These are phyloP conservation scores for Diversispora epigaea DNA, from an alignment of 192 early-diverging fungal genomes.

Conservation along the genomic window DNA sequence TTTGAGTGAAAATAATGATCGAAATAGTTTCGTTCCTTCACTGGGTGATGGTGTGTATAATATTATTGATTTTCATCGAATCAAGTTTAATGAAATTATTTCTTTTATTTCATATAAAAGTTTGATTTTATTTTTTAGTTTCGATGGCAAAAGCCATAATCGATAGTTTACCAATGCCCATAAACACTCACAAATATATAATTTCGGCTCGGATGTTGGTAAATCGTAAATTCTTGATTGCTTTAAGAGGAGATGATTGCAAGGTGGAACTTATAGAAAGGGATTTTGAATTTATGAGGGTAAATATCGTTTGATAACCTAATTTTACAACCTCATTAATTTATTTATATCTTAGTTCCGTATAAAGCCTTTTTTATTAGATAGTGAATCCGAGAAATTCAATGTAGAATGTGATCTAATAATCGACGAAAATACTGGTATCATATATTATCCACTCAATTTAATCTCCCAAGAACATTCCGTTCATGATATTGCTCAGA, in stretches of 20 bases:
- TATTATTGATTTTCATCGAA: too few relatives aligned
- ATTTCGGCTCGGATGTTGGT: slow-evolving; percentile 21
- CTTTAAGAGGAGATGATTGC: slow-evolving; percentile 15
- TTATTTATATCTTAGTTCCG: too few relatives aligned
- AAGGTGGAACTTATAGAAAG: slow-evolving; percentile 28
- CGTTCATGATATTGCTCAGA: neutral
- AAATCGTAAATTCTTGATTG: slow-evolving; percentile 13
- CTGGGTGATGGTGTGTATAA: too few relatives aligned
- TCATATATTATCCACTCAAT: slow-evolving; percentile 12
- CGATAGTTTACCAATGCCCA: neutral
- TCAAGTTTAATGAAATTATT: too few relatives aligned
- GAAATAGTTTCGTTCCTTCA: too few relatives aligned
- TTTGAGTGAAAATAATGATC: too few relatives aligned
- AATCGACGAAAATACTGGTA: slow-evolving; percentile 17
- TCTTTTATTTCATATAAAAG: neutral
- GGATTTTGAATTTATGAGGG: slow-evolving; percentile 31
- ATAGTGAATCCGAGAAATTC: neutral
- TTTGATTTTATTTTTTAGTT: neutral
- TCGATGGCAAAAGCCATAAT: neutral
- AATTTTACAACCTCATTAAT: neutral
- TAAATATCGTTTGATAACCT: neutral
- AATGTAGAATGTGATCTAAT: slow-evolving; percentile 26
- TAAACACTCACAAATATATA: slow-evolving; percentile 15
- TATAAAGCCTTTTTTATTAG: slow-evolving; percentile 9
- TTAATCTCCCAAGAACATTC: slow-evolving; percentile 12